phyloP scores from a whole-genome alignment of 2,329 filamentous ascomycete species.

The Colletotrichum sojae region DNA sequence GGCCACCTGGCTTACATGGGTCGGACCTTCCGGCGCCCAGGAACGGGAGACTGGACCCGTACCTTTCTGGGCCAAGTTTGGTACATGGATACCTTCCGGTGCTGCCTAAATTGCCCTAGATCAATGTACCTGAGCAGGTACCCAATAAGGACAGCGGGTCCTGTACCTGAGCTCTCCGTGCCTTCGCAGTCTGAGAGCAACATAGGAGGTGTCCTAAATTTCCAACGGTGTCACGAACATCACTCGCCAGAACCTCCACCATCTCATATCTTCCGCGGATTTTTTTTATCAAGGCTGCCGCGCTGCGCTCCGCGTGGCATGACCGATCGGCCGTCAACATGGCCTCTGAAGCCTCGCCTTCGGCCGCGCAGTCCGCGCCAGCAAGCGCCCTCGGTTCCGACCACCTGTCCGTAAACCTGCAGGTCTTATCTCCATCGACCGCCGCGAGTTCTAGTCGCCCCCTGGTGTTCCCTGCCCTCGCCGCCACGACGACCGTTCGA shows the following conservation, averaged over 20 bases:
- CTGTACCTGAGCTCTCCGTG: slow-evolving; percentile 30
- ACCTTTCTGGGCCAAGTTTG: not conserved
- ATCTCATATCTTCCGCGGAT: slow-evolving; percentile 1
- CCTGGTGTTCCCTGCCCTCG: slow-evolving; percentile 63
- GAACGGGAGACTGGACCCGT: slow-evolving; percentile 23
- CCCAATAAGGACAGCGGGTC: slow-evolving; percentile 37
- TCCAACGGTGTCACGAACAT: slow-evolving; percentile 36
- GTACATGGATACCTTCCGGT: not conserved
- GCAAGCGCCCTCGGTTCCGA: slow-evolving; percentile 47
- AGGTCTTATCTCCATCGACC: slow-evolving; percentile 71
- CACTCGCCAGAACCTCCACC: slow-evolving; percentile 10
- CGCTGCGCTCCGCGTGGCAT: slow-evolving; percentile 37
- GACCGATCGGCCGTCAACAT: slow-evolving; percentile 48
- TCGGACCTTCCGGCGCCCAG: slow-evolving; percentile 29
- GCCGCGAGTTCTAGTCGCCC: slow-evolving; percentile 63
- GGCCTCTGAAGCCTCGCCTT: slow-evolving; percentile 53
- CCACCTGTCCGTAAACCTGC: slow-evolving; percentile 65
- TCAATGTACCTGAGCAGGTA: not conserved
- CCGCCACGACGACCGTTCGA: slow-evolving; percentile 66
- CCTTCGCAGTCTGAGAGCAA: slow-evolving; percentile 34
- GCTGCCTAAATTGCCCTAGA: not conserved
- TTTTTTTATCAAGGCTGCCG: slow-evolving; percentile 32
- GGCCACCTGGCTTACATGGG: slow-evolving; percentile 30
- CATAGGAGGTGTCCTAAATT: slow-evolving; percentile 31
- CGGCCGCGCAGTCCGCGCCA: slow-evolving; percentile 46